phyloP scores from a whole-genome alignment of 2,329 filamentous ascomycete species.

The Epichloe brachyelytri region DNA sequence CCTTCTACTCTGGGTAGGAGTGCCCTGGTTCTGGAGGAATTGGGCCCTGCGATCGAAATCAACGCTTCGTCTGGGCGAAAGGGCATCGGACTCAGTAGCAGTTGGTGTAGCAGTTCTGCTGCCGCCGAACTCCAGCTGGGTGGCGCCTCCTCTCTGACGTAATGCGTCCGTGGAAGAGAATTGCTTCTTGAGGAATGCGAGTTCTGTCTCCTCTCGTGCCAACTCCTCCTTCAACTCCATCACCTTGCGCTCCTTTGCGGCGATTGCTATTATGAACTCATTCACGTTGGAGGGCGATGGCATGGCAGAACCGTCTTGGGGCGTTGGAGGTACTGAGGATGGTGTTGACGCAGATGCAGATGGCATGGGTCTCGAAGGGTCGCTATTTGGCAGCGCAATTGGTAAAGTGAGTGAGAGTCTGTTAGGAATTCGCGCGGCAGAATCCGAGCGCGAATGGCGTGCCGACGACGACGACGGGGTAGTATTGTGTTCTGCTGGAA shows the following conservation, averaged over 20 bases:
- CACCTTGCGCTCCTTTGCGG: slow-evolving; percentile 80
- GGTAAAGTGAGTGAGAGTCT: slow-evolving; percentile 48
- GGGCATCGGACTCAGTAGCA: slow-evolving; percentile 18
- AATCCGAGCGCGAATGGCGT: slow-evolving; percentile 38
- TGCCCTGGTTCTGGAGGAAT: slow-evolving; percentile 39
- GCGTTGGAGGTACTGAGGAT: slow-evolving; percentile 36
- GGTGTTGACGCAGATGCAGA: slow-evolving; percentile 20
- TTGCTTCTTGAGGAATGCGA: slow-evolving; percentile 66
- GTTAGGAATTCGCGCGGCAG: slow-evolving; percentile 41
- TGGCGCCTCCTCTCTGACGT: slow-evolving; percentile 50
- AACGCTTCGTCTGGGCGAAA: slow-evolving; percentile 26
- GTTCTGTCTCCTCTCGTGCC: slow-evolving; percentile 64
- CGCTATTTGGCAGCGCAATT: slow-evolving; percentile 41
- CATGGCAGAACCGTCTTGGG: slow-evolving; percentile 30
- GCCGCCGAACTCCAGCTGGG: slow-evolving; percentile 1
- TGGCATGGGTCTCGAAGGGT: slow-evolving; percentile 39
- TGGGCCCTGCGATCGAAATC: slow-evolving; percentile 67
- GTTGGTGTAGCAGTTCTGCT: slow-evolving; percentile 3
- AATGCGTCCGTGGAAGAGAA: slow-evolving; percentile 68
- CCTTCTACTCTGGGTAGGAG: slow-evolving; percentile 32
- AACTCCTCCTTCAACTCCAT: slow-evolving; percentile 86
- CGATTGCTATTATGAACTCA: slow-evolving; percentile 76
- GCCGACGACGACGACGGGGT: slow-evolving; percentile 24
- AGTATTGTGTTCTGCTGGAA: slow-evolving; percentile 25
- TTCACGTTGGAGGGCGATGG: slow-evolving; percentile 41